These are phyloP conservation scores for Coemansia sp. DNA, from an alignment of 192 early-diverging fungal genomes.

Conservation along the genomic window DNA sequence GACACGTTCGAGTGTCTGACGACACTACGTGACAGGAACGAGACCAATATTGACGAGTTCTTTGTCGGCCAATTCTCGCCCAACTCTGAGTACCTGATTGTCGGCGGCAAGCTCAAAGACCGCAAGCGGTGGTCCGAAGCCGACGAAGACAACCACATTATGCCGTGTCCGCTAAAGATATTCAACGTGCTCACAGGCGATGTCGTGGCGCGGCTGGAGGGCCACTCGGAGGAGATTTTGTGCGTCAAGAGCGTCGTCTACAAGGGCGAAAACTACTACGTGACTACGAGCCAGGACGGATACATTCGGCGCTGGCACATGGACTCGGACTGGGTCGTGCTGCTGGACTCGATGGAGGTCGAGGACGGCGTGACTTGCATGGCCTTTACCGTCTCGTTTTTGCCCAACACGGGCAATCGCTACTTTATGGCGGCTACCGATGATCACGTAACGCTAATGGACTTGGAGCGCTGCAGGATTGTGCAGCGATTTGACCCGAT, in stretches of 20 bases:
- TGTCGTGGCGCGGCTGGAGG: constrained; percentile 73
- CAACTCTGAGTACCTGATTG: constrained; percentile 62
- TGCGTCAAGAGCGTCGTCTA: constrained; percentile 74
- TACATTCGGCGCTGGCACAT: constrained; percentile 90
- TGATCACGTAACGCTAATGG: constrained; percentile 82
- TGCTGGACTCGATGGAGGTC: constrained; percentile 65
- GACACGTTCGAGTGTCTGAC: constrained; percentile 67
- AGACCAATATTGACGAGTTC: constrained; percentile 87
- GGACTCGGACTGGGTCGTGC: constrained; percentile 70
- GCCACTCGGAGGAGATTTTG: constrained; percentile 86
- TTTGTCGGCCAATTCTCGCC: constrained; percentile 80
- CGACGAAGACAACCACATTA: constrained; percentile 91
- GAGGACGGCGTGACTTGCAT: constrained; percentile 87
- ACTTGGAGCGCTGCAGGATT: constrained; percentile 70
- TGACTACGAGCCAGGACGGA: constrained; percentile 93
- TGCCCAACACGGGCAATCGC: constrained; percentile 89
- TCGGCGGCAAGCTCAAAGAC: constrained; percentile 91
- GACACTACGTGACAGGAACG: constrained; percentile 68
- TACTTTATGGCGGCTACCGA: constrained; percentile 91
- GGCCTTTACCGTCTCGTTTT: constrained; percentile 93
- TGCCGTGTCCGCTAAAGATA: constrained; percentile 90
- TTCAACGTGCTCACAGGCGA: constrained; percentile 82
- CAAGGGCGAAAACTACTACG: constrained; percentile 76
- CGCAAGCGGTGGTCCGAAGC: constrained; percentile 80
- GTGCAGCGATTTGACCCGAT: constrained; percentile 62